phyloP scores from a whole-genome alignment of 768 basidiomycete species.

The Royoungia palumana region DNA sequence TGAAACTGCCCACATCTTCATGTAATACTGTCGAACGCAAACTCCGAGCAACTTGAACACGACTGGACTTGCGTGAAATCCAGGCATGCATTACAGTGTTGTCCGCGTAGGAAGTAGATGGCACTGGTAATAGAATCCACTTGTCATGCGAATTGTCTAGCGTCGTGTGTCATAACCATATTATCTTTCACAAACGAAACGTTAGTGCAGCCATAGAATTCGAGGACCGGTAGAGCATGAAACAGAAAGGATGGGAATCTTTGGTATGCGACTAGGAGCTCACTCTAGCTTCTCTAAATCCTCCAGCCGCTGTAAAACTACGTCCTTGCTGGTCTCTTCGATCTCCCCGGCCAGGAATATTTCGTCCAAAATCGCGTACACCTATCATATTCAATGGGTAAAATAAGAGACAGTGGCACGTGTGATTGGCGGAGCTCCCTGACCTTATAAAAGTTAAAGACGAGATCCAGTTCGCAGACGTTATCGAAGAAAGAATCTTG shows the following conservation, averaged over 20 bases:
- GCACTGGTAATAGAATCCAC: background rate
- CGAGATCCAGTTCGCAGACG: constrained; percentile 95
- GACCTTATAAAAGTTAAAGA: constrained; percentile 99
- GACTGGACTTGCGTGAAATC: background rate
- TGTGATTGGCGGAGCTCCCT: background rate
- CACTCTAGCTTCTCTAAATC: constrained; percentile 91
- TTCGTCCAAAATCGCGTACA: constrained; percentile 97
- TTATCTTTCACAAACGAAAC: constrained; percentile 7
- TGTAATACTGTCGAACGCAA: background rate
- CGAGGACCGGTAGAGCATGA: constrained; percentile 3
- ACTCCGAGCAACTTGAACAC: background rate
- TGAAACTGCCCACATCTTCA: background rate
- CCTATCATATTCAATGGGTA: constrained; percentile 42
- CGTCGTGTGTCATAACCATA: background rate
- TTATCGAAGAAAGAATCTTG: constrained; percentile 98
- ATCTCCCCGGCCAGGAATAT: constrained; percentile 98
- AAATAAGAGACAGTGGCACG: constrained; percentile 3
- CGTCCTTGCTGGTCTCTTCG: constrained; percentile 97
- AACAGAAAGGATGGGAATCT: constrained; percentile 4
- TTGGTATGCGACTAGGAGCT: constrained; percentile 11
- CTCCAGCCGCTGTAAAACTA: constrained; percentile 86
- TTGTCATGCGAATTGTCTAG: background rate
- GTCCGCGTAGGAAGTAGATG: background rate
- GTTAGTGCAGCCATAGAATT: constrained; percentile 12
- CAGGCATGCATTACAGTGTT: background rate